Evolutionary conservation across 2,329 filamentous ascomycete species (phyloP).

Genomic region (Trichoderma koningii): DNA sequence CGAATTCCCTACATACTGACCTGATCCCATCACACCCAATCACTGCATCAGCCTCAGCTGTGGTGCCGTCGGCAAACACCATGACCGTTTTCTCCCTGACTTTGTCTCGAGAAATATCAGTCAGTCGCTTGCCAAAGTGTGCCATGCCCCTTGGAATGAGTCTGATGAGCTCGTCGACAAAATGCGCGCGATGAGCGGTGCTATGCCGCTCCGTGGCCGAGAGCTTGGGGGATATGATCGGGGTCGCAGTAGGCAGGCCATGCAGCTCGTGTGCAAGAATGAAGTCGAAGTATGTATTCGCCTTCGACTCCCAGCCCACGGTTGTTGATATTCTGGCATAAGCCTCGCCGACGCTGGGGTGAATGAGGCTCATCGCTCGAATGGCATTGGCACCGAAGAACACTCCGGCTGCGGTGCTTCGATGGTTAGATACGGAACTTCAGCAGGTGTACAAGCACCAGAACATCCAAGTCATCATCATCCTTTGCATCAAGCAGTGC

Average conservation of each 20-base stretch:
- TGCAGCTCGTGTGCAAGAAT: slow-evolving; percentile 28
- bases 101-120: slow-evolving; percentile 7
- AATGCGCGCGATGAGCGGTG: slow-evolving; percentile 28
- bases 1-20: slow-evolving; percentile 17
- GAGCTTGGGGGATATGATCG: slow-evolving; percentile 23
- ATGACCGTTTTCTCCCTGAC: slow-evolving; percentile 6
- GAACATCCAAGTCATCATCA: background rate
- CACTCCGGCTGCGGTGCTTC: slow-evolving; percentile 48
- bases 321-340: slow-evolving; percentile 43
- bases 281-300: slow-evolving; percentile 29
- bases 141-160: slow-evolving; percentile 22
- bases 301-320: slow-evolving; percentile 28
- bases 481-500: background rate
- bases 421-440: background rate
- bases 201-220: slow-evolving; percentile 7
- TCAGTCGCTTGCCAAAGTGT: slow-evolving; percentile 29
- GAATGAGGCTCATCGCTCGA: slow-evolving; percentile 56
- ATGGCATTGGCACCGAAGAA: slow-evolving; percentile 57
- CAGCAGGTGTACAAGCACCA: background rate
- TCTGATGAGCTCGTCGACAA: slow-evolving; percentile 27
- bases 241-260: slow-evolving; percentile 26
- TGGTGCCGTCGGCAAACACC: slow-evolving; percentile 28
- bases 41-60: slow-evolving; percentile 30
- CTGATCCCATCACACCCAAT: slow-evolving; percentile 35
- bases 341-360: slow-evolving; percentile 46